Percentiles rank a stretch among this genome's conserved stretches.
Conservation (phyloP, 2,329 filamentous ascomycete species). For the Coniochaeta sp. region DNA sequence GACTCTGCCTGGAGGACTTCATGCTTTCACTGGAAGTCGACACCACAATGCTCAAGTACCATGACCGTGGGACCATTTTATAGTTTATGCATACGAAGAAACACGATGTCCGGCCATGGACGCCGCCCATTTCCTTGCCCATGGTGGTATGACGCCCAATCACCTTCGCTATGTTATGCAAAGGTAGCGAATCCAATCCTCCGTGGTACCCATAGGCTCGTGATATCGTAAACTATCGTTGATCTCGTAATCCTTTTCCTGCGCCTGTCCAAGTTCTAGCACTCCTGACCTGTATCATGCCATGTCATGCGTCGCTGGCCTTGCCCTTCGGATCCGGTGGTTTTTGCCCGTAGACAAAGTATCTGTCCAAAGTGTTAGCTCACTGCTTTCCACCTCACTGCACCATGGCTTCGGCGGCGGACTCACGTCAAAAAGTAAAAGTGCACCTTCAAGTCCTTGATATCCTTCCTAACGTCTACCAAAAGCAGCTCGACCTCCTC, state of each 20-base stretch:
- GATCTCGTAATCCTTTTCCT: background rate
- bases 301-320: background rate
- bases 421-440: slow-evolving; percentile 22
- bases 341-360: slow-evolving; percentile 1
- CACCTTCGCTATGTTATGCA: background rate
- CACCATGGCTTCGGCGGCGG: background rate
- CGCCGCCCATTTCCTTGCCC: background rate
- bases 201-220: background rate
- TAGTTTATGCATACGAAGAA: background rate
- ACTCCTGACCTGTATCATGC: background rate
- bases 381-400: background rate
- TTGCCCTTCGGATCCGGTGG: background rate
- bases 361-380: background rate
- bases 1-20: background rate
- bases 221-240: background rate
- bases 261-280: background rate
- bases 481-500: slow-evolving; percentile 23
- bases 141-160: background rate
- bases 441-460: slow-evolving; percentile 21
- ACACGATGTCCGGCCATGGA: background rate
- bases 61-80: background rate
- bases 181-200: background rate
- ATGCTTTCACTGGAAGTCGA: background rate
- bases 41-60: background rate
- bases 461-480: slow-evolving; percentile 20